Evolutionary conservation across 345 rosid genomes (phyloP), one percentile per base, ranked within the genome.

Genomic region (Pistacia integerrima): DNA sequence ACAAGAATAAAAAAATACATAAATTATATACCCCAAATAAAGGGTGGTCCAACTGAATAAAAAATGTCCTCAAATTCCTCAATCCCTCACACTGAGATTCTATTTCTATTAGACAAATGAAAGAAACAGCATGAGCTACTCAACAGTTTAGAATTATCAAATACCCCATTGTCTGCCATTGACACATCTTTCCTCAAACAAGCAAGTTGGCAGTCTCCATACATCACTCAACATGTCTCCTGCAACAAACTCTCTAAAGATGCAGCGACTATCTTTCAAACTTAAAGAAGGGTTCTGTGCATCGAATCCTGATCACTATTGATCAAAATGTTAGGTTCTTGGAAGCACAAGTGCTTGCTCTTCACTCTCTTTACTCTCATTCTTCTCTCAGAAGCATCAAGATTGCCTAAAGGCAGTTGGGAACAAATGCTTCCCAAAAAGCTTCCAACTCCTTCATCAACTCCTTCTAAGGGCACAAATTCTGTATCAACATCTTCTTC

Each of bases 401-500:
- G 98, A 82, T 73, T 85, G 78, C 93, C 99, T 14, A 85, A 84
- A 54, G 85, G 60, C 11, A 81, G 81, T 46, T 88, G 92, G 92
- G 88, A 90, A 46, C 92, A 95, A 81, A 95, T 92, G 97, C 77
- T 95, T 76, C 98, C 99, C 44, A 95, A 90, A 87, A 93, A 90
- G 86, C 83, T 92, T 18, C 97, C 96, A 0, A 14, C 86, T 64
- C 92, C 92, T 74, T 82, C 87, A 51, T 95, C 99, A 30, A 76
- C 98, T 77, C 99, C 99, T 55, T 95, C 99, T 2, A 91, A 83
- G 79, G 97, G 98, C 64, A 95, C 99, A 61, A 92, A 95, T 76
- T 87, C 91, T 11, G 65, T 90, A 48, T 72, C 81, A 48, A 82
- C 75, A 67, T 90, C 91, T 0, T 81, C 87, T 71, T 80, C 90